Evolutionary conservation across 2,329 filamentous ascomycete species (phyloP).

Genomic region (Cercospora sp.): DNA sequence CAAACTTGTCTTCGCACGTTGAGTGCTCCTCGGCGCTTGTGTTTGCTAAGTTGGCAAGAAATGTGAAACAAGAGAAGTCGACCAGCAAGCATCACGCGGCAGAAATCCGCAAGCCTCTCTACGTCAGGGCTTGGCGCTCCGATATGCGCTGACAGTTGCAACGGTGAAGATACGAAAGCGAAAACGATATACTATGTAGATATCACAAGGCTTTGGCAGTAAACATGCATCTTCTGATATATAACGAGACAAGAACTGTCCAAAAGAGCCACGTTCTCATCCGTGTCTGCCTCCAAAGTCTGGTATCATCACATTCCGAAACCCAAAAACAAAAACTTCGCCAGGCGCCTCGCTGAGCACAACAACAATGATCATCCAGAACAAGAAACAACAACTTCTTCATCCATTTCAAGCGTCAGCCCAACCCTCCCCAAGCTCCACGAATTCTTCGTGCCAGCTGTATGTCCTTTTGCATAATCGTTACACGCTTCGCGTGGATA

Average conservation of each 20-base stretch:
- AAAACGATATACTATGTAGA: not conserved
- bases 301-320: slow-evolving; percentile 20
- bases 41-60: not conserved
- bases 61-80: slow-evolving; percentile 5
- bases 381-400: not conserved
- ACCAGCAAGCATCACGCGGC: slow-evolving; percentile 5
- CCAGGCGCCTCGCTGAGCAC: slow-evolving; percentile 31
- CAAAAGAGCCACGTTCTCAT: not conserved
- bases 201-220: not conserved
- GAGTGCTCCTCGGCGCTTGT: not conserved
- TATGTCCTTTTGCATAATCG: slow-evolving; percentile 96
- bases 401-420: not conserved
- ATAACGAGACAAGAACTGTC: not conserved
- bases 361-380: slow-evolving; percentile 11
- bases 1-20: not conserved
- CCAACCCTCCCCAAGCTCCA: slow-evolving; percentile 59
- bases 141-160: not conserved
- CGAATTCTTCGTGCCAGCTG: slow-evolving; percentile 94
- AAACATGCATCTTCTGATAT: not conserved
- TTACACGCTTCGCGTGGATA: slow-evolving; percentile 99
- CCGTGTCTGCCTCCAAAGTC: slow-evolving; percentile 2
- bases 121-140: slow-evolving; percentile 7
- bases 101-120: not conserved
- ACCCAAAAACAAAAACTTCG: slow-evolving; percentile 18
- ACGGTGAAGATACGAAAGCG: slow-evolving; percentile 5